phyloP scores from a whole-genome alignment of 2,329 filamentous ascomycete genomes.

The Xylariaceae sp. region DNA sequence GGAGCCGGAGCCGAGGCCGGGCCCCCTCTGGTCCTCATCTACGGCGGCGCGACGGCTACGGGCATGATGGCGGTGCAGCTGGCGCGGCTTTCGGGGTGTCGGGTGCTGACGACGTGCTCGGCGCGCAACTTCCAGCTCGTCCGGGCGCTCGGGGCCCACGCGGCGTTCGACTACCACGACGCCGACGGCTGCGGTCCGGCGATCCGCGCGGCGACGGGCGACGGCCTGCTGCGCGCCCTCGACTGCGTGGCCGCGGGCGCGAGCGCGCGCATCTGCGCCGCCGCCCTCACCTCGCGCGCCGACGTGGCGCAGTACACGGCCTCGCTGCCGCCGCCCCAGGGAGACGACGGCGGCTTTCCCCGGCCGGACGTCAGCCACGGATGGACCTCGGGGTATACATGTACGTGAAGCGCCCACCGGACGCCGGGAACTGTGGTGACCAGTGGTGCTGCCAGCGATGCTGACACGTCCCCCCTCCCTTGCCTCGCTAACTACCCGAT shows the following conservation, averaged over 20 bases:
- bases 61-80: slow-evolving; percentile 8
- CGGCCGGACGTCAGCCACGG: too few species aligned
- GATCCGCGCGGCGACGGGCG: slow-evolving; percentile 37
- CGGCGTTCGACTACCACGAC: slow-evolving; percentile 42
- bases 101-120: slow-evolving; percentile 4
- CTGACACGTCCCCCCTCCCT: too few species aligned
- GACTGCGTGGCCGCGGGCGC: slow-evolving; percentile 39
- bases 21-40: too few species aligned
- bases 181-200: slow-evolving; percentile 31
- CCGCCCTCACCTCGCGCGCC: slow-evolving; percentile 31
- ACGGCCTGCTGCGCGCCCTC: slow-evolving; percentile 35
- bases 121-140: slow-evolving; percentile 3
- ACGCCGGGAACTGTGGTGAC: too few species aligned
- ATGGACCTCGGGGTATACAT: too few species aligned
- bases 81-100: slow-evolving; percentile 1
- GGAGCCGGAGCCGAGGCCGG: too few species aligned
- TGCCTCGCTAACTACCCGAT: too few species aligned
- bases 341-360: too few species aligned
- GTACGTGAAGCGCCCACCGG: too few species aligned
- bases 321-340: too few species aligned
- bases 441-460: too few species aligned
- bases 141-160: slow-evolving; percentile 37
- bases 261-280: slow-evolving; percentile 30
- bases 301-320: too few species aligned
- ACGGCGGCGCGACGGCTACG: slow-evolving; percentile 8